Evolutionary conservation across 2,329 filamentous ascomycete genomes (phyloP), one percentile per base, ranked within the genome.

Genomic region (Pseudodiploospora longispora): DNA sequence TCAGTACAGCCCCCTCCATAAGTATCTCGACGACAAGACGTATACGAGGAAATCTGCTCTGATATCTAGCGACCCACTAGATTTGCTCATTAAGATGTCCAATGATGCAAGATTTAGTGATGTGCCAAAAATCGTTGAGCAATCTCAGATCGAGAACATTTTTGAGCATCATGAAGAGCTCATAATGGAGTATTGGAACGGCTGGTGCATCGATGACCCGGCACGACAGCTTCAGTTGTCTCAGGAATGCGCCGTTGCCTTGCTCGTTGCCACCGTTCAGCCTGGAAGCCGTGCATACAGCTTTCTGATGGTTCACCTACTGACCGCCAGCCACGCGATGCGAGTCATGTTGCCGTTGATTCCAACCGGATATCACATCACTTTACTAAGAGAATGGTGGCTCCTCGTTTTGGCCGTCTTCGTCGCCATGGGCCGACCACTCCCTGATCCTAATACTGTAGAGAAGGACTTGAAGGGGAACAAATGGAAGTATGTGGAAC

Each of bases 121-220:
- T 0, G 55, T 89, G 2, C 85, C 87, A 54, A 59, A 74, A 10
- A 62, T 73, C 6, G 70, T 75, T 1, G 79, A 78, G 1, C 65
- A 70, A 40, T 69, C 74, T 32, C 87, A 93, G 54, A 70, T 94
- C 41, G 71, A 80, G 4, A 65, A 67, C 2, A 68, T 96, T 6
- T 83, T 96, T 49, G 65, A 76, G 32, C 69, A 84, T 47, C 76
- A 84, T 42, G 84, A 91, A 56, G 71, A 75, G 10, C 72, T 82
- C 0, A 69, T 95, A 10, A 64, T 96, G 38, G 84, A 94, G 53
- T 87, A 97, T 67, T 97, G 89, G 87, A 93, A 94, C 52, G 82
- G 85, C 3, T 96, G 89, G 90, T 70, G 74, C 7, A 72, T 94
- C 27, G 66, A 73, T 6, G 74, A 90, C 48, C 83, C 86, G 1